Evolutionary conservation across 805 yeast genomes (phyloP).

Genomic region (Komagataella pastoris): DNA sequence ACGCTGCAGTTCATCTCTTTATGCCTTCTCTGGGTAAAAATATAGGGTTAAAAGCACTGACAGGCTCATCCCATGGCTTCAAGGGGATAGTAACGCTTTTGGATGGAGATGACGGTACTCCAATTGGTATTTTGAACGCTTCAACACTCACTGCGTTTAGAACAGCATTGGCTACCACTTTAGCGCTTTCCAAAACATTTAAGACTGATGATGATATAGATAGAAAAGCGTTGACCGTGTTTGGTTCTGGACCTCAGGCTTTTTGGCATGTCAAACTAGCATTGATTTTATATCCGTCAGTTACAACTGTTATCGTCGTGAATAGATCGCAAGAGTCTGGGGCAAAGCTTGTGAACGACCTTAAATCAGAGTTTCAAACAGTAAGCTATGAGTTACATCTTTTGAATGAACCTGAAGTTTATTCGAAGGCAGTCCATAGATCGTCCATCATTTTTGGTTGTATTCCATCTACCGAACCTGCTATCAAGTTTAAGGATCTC

Average conservation of each 20-base stretch:
- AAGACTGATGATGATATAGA: conserved; percentile 9
- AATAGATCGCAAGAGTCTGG: conserved; percentile 32
- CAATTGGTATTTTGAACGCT: conserved; percentile 44
- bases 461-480: conserved; percentile 39
- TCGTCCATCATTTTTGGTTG: conserved; percentile 46
- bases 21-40: conserved; percentile 51
- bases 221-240: conserved; percentile 20
- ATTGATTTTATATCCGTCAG: conserved; percentile 22
- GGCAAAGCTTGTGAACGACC: conserved; percentile 12
- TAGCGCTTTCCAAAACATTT: conserved; percentile 27
- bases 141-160: conserved; percentile 49
- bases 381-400: conserved; percentile 12
- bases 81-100: conserved; percentile 41
- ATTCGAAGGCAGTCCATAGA: conserved; percentile 15
- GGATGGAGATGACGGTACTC: conserved; percentile 34
- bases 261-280: conserved; percentile 46
- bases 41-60: conserved; percentile 48
- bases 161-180: conserved; percentile 44
- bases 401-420: conserved; percentile 4
- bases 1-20: conserved; percentile 36
- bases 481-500: conserved; percentile 15
- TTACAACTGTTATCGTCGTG: conserved; percentile 28
- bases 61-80: conserved; percentile 46
- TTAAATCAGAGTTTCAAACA: conserved; percentile 16
- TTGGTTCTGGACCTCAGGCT: conserved; percentile 55